Base-by-base conservation (phyloP, 2,329 filamentous ascomycete species). In the Colletotrichum neosansevieriae region DNA sequence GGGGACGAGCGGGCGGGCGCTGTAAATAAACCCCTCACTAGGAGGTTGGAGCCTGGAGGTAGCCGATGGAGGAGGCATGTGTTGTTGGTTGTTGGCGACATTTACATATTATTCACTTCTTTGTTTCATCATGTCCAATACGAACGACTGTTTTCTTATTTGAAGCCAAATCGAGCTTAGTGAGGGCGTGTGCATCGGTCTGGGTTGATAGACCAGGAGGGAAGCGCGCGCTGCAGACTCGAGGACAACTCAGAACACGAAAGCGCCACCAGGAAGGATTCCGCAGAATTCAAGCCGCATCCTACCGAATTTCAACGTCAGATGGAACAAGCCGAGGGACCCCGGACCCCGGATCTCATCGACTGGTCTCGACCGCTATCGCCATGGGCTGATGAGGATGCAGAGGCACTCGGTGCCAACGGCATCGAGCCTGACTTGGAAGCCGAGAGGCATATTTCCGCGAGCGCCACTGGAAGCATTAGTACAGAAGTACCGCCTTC, bases 291-390 rank as follows among this genome's bases (percentile, higher is more conserved):
- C 19, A 32, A 40, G 42, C 10, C 6, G 13, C 44, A 56, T 58
- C 38, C 29, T n/a, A 29, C 19, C 4, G n/a, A 36, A 12, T 10
- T 17, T 40, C 17, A 6, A 54, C 32, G 45, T 68, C 65, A 64
- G 61, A 68, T 68, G 65, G 65, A 68, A 68, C 36, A 54, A 58
- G 51, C 44, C 38, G 51, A 65, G 32, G 17, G 6, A 10, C 65
- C 65, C 40, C 45, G 54, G 13, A 68, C 65, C 29, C 65, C 65
- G 40, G 65, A 68, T 58, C 40, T 68, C 45, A 68, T 68, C 49
- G 65, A 68, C 40, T 68, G 65, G 65, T 54, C 53, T 65, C 65
- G 65, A 34, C 65, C 65, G n/a, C 21, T 68, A 32, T 68, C 65
- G 13, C 65, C 65, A 54, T 68, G 65, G 65, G 54, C 17, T 58